Conservation (phyloP, 345 rosid species). For the Eucalyptus caleyi region DNA sequence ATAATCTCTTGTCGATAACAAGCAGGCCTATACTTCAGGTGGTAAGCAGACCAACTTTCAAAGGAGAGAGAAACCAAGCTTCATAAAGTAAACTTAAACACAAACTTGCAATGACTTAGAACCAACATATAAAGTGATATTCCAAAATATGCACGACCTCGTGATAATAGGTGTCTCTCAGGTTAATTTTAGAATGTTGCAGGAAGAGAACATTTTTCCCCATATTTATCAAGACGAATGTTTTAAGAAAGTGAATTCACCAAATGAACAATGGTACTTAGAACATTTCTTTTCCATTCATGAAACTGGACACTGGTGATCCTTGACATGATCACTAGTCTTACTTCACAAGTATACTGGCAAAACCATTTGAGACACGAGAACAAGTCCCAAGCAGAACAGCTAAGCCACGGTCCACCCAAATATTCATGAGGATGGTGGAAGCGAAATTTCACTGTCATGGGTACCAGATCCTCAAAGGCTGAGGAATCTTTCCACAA, state of each 20-base stretch:
- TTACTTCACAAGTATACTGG: background rate
- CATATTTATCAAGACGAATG: background rate
- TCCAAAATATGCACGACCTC: background rate
- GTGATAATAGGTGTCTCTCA: background rate
- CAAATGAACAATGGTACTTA: background rate
- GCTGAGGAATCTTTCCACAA: background rate
- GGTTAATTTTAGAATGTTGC: background rate
- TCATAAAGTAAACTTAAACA: background rate
- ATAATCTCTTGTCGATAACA: background rate
- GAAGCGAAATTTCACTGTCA: background rate
- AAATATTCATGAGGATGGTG: background rate
- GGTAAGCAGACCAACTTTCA: background rate
- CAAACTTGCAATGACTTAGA: background rate
- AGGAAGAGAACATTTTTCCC: background rate
- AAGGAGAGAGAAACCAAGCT: background rate
- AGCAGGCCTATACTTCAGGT: background rate
- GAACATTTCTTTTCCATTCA: background rate
- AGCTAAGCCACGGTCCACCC: background rate
- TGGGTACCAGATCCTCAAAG: background rate
- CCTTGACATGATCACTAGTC: background rate
- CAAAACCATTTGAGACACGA: background rate
- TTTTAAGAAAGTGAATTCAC: background rate
- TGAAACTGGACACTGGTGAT: background rate
- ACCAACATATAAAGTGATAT: background rate
- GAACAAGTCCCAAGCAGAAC: background rate